A percentile compares a stretch with the other conserved stretches of the same genome.
These are phyloP conservation scores for Pisolithus albus DNA, from an alignment of 768 basidiomycete genomes.

Conservation along the genomic window DNA sequence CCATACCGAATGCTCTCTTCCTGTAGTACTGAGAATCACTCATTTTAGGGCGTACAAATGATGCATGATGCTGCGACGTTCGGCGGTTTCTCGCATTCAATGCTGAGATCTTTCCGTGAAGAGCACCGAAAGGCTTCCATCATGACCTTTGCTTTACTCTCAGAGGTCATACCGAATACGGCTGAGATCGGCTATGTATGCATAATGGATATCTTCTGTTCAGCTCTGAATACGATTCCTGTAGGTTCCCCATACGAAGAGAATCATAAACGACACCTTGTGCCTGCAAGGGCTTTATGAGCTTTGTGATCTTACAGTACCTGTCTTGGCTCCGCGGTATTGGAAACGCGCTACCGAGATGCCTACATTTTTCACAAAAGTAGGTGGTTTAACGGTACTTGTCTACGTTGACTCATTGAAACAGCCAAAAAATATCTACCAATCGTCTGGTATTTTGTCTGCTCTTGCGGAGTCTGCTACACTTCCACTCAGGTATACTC, in stretches of 20 bases:
- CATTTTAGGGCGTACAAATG: constrained; percentile 58
- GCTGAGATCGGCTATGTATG: constrained; percentile 41
- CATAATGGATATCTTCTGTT: constrained; percentile 1
- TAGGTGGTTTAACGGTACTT: constrained; percentile 15
- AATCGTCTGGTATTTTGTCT: constrained; percentile 52
- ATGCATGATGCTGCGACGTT: constrained; percentile 56
- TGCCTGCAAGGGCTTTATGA: constrained; percentile 47
- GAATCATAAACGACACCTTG: constrained; percentile 56
- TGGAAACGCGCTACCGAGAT: constrained; percentile 36
- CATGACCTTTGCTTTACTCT: constrained; percentile 52
- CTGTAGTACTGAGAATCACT: neutral
- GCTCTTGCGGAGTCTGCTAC: constrained; percentile 53
- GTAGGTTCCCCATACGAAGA: constrained; percentile 34
- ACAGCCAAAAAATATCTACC: constrained; percentile 36
- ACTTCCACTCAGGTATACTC: constrained; percentile 47
- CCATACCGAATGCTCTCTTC: neutral
- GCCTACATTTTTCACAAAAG: constrained; percentile 17
- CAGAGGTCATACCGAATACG: constrained; percentile 31
- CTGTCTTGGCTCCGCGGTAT: constrained; percentile 37
- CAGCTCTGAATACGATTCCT: neutral
- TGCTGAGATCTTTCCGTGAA: constrained; percentile 58
- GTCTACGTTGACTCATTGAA: constrained; percentile 6
- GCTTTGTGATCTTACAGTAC: constrained; percentile 43
- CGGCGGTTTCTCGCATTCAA: constrained; percentile 55
- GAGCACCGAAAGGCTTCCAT: constrained; percentile 60